These are phyloP conservation scores for Trametes gibbosa DNA, from an alignment of 768 basidiomycete species.

Conservation along the genomic window DNA sequence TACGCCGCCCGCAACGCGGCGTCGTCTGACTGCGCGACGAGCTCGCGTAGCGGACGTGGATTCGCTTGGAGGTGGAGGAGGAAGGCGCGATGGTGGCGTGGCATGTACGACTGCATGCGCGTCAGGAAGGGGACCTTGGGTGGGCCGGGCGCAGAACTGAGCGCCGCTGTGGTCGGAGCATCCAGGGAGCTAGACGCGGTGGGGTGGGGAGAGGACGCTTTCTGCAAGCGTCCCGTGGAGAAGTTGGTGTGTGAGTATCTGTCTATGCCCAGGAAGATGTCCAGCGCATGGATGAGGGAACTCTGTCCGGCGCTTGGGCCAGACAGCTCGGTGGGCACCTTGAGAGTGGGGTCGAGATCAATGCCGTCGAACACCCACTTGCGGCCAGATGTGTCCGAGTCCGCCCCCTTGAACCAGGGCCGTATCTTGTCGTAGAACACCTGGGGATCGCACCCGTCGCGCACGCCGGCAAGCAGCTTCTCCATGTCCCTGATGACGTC, in stretches of 20 bases:
- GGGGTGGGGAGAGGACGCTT: background rate
- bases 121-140: conserved; percentile 39
- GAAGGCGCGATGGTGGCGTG: conserved; percentile 56
- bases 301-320: conserved; percentile 65
- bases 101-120: conserved; percentile 62
- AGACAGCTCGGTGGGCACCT: conserved; percentile 40
- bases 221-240: conserved; percentile 1
- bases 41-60: conserved; percentile 45
- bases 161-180: conserved; percentile 4
- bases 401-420: conserved; percentile 63
- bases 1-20: conserved; percentile 38
- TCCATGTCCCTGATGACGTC: conserved; percentile 63
- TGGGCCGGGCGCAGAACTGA: conserved; percentile 15
- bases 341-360: conserved; percentile 31
- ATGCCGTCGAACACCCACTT: conserved; percentile 48
- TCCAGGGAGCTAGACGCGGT: conserved; percentile 23
- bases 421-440: conserved; percentile 58
- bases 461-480: conserved; percentile 58
- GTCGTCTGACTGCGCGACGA: conserved; percentile 34
- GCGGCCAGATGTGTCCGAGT: conserved; percentile 31
- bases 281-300: conserved; percentile 54
- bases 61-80: conserved; percentile 47
- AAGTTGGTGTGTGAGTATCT: conserved; percentile 33
- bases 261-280: conserved; percentile 53
- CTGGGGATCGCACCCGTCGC: conserved; percentile 68